Evolutionary conservation across 768 basidiomycete species (phyloP).

Genomic region (Mycena galopus): DNA sequence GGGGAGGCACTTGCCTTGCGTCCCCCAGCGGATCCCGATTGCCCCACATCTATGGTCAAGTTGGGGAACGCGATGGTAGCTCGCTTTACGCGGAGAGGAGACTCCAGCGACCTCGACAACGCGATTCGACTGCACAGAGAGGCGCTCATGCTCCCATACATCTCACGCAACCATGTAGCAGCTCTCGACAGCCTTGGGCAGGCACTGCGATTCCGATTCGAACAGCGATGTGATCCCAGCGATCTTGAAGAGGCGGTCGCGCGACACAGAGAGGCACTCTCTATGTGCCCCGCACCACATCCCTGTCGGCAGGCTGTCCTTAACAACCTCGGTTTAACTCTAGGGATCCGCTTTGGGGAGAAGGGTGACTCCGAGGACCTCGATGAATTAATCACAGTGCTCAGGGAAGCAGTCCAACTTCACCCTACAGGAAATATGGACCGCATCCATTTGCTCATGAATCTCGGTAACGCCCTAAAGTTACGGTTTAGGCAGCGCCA

Average conservation of each 20-base stretch:
- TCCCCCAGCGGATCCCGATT: no score
- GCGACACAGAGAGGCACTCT: conserved; percentile 38
- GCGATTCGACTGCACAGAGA: no score
- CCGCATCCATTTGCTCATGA: conserved; percentile 11
- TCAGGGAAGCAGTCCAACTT: conserved; percentile 31
- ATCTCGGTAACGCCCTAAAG: conserved; percentile 36
- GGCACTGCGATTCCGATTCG: no score
- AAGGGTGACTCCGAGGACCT: conserved; percentile 42
- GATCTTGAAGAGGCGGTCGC: conserved; percentile 44
- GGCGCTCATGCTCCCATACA: no score
- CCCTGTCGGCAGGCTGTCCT: neutral
- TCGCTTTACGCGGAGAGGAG: no score
- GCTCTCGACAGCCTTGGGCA: no score
- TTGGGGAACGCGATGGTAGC: no score
- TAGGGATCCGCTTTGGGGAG: conserved; percentile 40
- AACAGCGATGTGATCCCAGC: conserved; percentile 40
- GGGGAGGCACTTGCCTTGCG: no score
- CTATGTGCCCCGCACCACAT: conserved; percentile 35
- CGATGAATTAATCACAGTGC: conserved; percentile 42
- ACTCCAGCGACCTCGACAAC: no score
- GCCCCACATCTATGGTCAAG: no score
- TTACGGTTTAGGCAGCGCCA: conserved; percentile 43
- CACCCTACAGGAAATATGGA: conserved; percentile 22
- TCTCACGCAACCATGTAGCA: no score
- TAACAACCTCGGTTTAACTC: conserved; percentile 33